Conservation (phyloP, 2,329 filamentous ascomycete genomes). For the Pseudogymnoascus sp. region DNA sequence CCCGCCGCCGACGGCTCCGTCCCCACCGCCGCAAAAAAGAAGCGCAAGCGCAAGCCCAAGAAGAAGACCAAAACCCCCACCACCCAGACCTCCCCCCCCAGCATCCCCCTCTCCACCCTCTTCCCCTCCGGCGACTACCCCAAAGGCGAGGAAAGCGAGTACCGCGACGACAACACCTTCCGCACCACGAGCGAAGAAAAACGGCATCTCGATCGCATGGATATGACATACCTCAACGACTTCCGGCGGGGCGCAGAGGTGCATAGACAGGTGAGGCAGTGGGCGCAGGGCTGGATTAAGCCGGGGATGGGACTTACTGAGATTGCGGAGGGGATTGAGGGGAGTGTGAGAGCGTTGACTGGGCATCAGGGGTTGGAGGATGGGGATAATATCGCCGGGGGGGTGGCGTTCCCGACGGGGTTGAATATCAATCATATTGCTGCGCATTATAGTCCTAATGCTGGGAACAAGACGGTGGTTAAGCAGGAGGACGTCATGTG, state of each 20-base stretch:
- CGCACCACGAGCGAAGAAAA: conserved; percentile 81
- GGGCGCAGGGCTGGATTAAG: conserved; percentile 71
- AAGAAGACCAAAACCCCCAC: conserved; percentile 60
- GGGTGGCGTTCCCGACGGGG: conserved; percentile 82
- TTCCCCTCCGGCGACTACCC: conserved; percentile 69
- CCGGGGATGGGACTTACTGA: conserved; percentile 73
- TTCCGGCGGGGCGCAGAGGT: conserved; percentile 81
- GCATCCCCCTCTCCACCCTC: conserved; percentile 63
- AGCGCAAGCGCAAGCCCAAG: conserved; percentile 79
- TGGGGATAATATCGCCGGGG: conserved; percentile 68
- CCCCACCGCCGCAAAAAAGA: conserved; percentile 45
- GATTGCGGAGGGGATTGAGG: conserved; percentile 82
- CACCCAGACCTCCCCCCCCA: conserved; percentile 68
- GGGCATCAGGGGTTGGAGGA: conserved; percentile 70
- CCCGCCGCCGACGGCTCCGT: conserved; percentile 32
- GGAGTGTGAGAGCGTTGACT: conserved; percentile 67
- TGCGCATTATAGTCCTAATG: conserved; percentile 81
- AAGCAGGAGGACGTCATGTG: conserved; percentile 64
- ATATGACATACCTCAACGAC: conserved; percentile 70
- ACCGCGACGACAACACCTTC: conserved; percentile 67
- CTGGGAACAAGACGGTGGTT: conserved; percentile 69
- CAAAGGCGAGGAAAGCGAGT: conserved; percentile 70
- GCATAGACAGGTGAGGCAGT: conserved; percentile 80
- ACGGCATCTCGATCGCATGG: conserved; percentile 71
- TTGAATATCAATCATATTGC: conserved; percentile 78